A percentile compares a stretch with the other conserved stretches of the same genome.
phyloP scores from a whole-genome alignment of 2,329 filamentous ascomycete species.

The Blastomyces percursus region DNA sequence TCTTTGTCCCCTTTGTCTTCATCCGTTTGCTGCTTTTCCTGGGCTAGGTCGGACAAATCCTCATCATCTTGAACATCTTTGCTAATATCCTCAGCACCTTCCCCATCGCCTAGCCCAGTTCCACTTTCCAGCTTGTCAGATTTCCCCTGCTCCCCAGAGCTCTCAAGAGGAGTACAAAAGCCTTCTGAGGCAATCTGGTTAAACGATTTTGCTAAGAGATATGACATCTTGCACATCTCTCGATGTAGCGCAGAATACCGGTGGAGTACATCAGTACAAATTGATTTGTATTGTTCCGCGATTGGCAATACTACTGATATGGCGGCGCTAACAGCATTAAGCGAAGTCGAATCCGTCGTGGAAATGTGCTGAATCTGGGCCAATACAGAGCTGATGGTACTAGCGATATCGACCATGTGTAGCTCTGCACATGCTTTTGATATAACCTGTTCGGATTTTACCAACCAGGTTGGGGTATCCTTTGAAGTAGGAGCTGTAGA shows the following conservation, averaged over 20 bases:
- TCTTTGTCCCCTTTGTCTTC: slow-evolving; percentile 33
- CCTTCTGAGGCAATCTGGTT: slow-evolving; percentile 69
- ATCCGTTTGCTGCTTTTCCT: slow-evolving; percentile 57
- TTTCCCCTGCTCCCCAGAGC: slow-evolving; percentile 58
- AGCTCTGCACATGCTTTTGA: slow-evolving; percentile 47
- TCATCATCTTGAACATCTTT: slow-evolving; percentile 94
- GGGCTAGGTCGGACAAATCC: slow-evolving; percentile 80
- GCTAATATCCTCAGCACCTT: slow-evolving; percentile 93
- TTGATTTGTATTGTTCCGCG: slow-evolving; percentile 57
- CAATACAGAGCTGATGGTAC: slow-evolving; percentile 36
- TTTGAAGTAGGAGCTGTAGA: slow-evolving; percentile 46
- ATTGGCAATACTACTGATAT: slow-evolving; percentile 58
- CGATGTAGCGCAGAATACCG: slow-evolving; percentile 56
- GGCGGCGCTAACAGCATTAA: slow-evolving; percentile 45
- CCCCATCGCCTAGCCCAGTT: slow-evolving; percentile 86
- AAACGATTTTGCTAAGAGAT: slow-evolving; percentile 66
- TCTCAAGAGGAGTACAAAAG: slow-evolving; percentile 83
- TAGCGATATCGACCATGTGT: slow-evolving; percentile 46
- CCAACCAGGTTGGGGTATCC: slow-evolving; percentile 54
- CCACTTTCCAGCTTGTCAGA: slow-evolving; percentile 77
- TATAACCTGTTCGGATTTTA: slow-evolving; percentile 45
- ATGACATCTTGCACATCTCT: slow-evolving; percentile 61
- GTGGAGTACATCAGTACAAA: slow-evolving; percentile 48
- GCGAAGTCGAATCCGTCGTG: slow-evolving; percentile 31
- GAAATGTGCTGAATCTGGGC: slow-evolving; percentile 37